Base-by-base conservation (phyloP, 176 grass and related monocot genomes). In the Rhipidocladum racemiflorum region DNA sequence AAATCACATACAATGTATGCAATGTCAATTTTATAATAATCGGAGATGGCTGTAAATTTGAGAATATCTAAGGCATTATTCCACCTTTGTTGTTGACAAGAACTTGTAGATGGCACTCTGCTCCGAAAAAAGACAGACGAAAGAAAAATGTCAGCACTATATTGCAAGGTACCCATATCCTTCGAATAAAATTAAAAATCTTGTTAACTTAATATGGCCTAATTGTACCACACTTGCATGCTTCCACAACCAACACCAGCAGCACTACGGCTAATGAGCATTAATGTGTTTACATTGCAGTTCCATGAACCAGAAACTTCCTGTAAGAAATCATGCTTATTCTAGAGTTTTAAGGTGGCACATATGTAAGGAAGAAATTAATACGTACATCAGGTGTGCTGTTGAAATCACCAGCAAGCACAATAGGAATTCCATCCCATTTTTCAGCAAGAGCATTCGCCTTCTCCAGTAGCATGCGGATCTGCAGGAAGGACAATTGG, bases 391-490 rank as follows among this genome's bases (percentile, higher is more conserved):
- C 70, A 36, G 94, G 94, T 80, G 90, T 97, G 79, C 83, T 91
- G 77, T 97, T 97, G 84, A 97, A 97, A 97, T 97, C 95, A 87
- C 95, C 95, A 71, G 90, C 92, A 85, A 97, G 89, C 68, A 97
- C 84, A 80, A 97, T 67, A 74, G 94, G 92, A 91, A 94, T 97
- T 61, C 75, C 81, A 74, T 69, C 78, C 91, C 91, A 97, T 76
- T 94, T 97, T 90, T 82, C 87, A 78, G 94, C 80, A 89, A 97
- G 76, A 67, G 40, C 74, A 81, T 89, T 89, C 53, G 90, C 90
- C 68, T 88, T 90, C 69, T 76, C 74, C 79, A 92, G 55, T 78
- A 97, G 74, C 84, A 92, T 89, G 56, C 90, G 76, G 59, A 97
- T 89, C 95, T 97, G 83, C 42, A 59, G 63, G 88, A 81, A 73